These are phyloP conservation scores for Alectoria sarmentosa DNA, from an alignment of 495 filamentous ascomycete species.

Conservation along the genomic window DNA sequence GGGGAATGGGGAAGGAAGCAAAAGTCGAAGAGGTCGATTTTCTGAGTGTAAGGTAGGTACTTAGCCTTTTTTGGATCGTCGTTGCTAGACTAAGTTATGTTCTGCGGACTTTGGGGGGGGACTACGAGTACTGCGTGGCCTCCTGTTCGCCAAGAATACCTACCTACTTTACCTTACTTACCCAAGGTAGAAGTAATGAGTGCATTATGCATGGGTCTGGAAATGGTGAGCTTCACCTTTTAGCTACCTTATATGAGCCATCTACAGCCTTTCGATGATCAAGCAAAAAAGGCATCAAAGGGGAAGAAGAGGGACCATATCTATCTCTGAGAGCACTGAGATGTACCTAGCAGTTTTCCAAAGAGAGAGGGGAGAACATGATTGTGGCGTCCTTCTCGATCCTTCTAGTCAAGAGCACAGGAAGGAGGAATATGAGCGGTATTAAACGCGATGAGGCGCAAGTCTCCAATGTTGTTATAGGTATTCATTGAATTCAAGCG, in stretches of 20 bases:
- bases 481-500: background rate
- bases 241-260: background rate
- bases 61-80: constrained; percentile 16
- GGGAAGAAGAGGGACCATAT: background rate
- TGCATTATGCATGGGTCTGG: background rate
- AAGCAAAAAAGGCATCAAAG: background rate
- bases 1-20: constrained; percentile 24
- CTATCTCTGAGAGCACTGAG: background rate
- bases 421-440: background rate
- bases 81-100: constrained; percentile 19
- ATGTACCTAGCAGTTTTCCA: too few species aligned
- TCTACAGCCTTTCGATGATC: constrained; percentile 1
- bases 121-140: background rate
- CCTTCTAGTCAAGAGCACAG: background rate
- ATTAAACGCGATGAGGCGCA: background rate
- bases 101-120: constrained; percentile 5
- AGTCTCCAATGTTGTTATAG: background rate
- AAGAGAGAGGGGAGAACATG: background rate
- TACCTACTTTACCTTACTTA: too few species aligned
- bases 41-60: too few species aligned
- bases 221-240: background rate
- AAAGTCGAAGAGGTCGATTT: constrained; percentile 14
- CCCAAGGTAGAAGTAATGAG: too few species aligned
- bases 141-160: background rate
- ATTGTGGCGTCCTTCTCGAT: background rate